Conservation (phyloP, 177 flowering plant genomes). For the Vitis hybrid region DNA sequence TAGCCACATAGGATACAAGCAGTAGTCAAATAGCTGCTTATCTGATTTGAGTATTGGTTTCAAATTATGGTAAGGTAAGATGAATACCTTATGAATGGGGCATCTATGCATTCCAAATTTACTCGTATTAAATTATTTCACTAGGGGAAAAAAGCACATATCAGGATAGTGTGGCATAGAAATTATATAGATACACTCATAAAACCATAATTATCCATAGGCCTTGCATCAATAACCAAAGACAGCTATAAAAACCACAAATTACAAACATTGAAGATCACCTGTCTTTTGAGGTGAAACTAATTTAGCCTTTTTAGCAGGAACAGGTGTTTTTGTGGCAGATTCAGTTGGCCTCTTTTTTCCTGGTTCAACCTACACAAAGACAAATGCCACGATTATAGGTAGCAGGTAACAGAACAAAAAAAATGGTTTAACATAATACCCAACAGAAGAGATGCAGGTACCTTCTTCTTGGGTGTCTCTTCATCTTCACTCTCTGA, state of each 20-base stretch:
- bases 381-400: background rate
- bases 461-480: conserved; percentile 61
- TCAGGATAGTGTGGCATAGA: too few relatives aligned
- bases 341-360: conserved; percentile 43
- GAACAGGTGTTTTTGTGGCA: conserved; percentile 33
- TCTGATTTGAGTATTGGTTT: too few relatives aligned
- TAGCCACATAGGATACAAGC: too few relatives aligned
- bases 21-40: too few relatives aligned
- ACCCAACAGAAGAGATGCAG: background rate
- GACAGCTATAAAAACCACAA: background rate
- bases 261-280: background rate
- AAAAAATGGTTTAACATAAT: background rate
- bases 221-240: too few relatives aligned
- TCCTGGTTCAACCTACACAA: conserved; percentile 22
- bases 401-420: background rate
- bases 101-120: too few relatives aligned
- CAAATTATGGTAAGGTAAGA: too few relatives aligned
- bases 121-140: too few relatives aligned
- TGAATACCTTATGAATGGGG: too few relatives aligned
- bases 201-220: background rate
- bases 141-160: too few relatives aligned
- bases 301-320: conserved; percentile 45
- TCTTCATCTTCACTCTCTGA: conserved; percentile 51
- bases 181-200: background rate
- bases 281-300: conserved; percentile 51